Conservation (phyloP, 345 rosid species). For the Dimocarpus longan region DNA sequence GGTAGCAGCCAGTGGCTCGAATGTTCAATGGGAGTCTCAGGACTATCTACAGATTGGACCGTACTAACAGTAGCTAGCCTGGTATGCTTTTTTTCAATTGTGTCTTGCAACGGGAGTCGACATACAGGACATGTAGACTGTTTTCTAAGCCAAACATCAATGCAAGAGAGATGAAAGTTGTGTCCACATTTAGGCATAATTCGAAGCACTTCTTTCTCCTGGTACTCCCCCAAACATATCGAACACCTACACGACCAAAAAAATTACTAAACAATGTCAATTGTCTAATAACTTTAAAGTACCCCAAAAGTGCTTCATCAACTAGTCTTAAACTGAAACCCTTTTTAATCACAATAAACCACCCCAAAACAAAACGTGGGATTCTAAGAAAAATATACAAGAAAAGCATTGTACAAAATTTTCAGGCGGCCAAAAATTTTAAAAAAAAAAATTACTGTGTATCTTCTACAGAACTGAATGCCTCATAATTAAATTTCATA, state of each 20-base stretch:
- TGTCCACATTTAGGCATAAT: constrained; percentile 77
- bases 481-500: constrained; percentile 48
- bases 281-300: not conserved
- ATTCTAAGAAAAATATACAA: too few relatives aligned
- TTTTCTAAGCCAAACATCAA: constrained; percentile 68
- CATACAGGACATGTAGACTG: constrained; percentile 75
- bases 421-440: not conserved
- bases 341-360: too few relatives aligned
- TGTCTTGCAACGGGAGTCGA: constrained; percentile 50
- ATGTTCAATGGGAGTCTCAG: constrained; percentile 27
- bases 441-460: constrained; percentile 52
- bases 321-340: not conserved
- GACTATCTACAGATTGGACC: constrained; percentile 22
- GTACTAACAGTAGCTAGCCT: constrained; percentile 29
- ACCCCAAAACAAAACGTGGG: too few relatives aligned
- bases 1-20: constrained; percentile 36
- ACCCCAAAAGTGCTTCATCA: not conserved
- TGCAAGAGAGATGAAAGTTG: constrained; percentile 67
- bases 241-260: constrained; percentile 52
- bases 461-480: constrained; percentile 52
- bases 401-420: too few relatives aligned
- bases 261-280: not conserved
- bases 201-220: constrained; percentile 60
- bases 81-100: constrained; percentile 31
- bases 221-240: constrained; percentile 71